Evolutionary conservation across 345 rosid species (phyloP).

Genomic region (Brassica cretica): DNA sequence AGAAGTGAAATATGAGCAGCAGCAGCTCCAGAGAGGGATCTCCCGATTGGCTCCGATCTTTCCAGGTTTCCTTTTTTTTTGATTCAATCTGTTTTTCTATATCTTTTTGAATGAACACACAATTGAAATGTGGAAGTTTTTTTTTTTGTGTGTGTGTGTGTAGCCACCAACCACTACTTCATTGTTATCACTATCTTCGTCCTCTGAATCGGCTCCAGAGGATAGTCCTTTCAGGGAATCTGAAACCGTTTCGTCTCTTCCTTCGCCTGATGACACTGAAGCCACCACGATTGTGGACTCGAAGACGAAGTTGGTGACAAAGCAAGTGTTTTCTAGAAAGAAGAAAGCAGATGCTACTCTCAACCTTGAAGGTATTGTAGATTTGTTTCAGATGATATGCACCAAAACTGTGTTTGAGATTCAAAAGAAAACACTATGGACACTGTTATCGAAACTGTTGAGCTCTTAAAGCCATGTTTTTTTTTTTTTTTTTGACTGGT

Average conservation of each 20-base stretch:
- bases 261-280: constrained; percentile 21
- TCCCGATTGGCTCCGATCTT: constrained; percentile 81
- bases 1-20: constrained; percentile 52
- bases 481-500: constrained; percentile 18
- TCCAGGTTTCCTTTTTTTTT: constrained; percentile 45
- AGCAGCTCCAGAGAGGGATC: constrained; percentile 71
- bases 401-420: not conserved
- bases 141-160: not conserved
- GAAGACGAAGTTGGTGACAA: constrained; percentile 34
- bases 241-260: constrained; percentile 33
- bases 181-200: constrained; percentile 49
- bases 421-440: too few species aligned
- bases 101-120: not conserved
- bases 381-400: constrained; percentile 10
- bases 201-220: constrained; percentile 52
- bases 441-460: too few species aligned
- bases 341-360: constrained; percentile 38
- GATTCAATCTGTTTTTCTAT: not conserved
- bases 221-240: constrained; percentile 42
- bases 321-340: constrained; percentile 34
- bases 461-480: not conserved
- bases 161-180: constrained; percentile 54
- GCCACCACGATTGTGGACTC: constrained; percentile 23
- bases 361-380: constrained; percentile 39
- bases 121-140: not conserved